Conservation (phyloP, 2,329 filamentous ascomycete genomes). For the Claviceps spartinae region DNA sequence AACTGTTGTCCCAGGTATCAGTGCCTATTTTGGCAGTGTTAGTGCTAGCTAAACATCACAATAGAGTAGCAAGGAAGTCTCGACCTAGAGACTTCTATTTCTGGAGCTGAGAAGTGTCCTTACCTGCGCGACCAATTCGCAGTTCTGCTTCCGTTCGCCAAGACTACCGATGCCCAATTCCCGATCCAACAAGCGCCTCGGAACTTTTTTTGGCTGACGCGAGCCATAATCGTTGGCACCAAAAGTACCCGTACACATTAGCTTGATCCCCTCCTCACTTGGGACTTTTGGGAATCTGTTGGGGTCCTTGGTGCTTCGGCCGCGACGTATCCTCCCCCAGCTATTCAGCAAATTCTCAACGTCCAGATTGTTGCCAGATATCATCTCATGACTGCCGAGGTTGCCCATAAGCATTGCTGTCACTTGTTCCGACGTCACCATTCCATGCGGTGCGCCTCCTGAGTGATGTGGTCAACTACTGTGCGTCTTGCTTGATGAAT, state of each 20-base stretch:
- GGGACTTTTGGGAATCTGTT: constrained; percentile 71
- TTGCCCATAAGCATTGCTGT: constrained; percentile 24
- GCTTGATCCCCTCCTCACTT: constrained; percentile 56
- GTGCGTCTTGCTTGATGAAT: too few relatives aligned
- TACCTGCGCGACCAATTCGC: constrained; percentile 55
- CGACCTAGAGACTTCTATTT: too few relatives aligned
- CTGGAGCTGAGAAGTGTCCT: constrained; percentile 6
- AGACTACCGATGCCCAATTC: constrained; percentile 62
- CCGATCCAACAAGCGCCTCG: constrained; percentile 61
- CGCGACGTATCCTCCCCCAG: constrained; percentile 32
- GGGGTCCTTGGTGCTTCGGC: constrained; percentile 29
- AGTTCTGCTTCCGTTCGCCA: constrained; percentile 45
- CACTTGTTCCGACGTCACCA: constrained; percentile 24
- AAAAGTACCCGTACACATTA: constrained; percentile 77
- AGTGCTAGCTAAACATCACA: neutral
- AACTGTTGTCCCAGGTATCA: constrained; percentile 64
- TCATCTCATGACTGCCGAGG: constrained; percentile 21
- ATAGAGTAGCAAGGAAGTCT: neutral
- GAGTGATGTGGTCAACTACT: neutral
- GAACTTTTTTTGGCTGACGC: constrained; percentile 45
- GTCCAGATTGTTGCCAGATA: constrained; percentile 25
- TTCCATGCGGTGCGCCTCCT: constrained; percentile 15
- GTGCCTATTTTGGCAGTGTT: constrained; percentile 30
- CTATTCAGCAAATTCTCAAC: constrained; percentile 22
- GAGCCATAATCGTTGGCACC: constrained; percentile 49